A percentile compares a stretch with the other conserved stretches of the same genome.
These are phyloP conservation scores for Pezicula radicicola DNA, from an alignment of 2,329 filamentous ascomycete species.

Conservation along the genomic window DNA sequence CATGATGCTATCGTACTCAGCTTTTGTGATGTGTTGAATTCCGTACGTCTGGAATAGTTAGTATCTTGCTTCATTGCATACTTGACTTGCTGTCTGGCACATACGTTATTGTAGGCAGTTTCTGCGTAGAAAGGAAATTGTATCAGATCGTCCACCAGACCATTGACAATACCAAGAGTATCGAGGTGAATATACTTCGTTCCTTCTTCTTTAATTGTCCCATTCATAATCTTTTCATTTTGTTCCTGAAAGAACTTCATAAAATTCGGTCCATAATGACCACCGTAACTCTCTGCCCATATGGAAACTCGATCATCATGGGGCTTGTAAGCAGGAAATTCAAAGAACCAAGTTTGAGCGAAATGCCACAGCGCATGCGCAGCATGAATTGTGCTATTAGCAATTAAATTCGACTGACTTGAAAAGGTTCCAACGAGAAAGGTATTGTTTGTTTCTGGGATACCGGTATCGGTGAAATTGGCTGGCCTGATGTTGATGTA, in stretches of 20 bases:
- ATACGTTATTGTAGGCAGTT: constrained; percentile 19
- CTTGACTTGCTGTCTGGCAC: no score
- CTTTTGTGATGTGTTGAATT: constrained; percentile 45
- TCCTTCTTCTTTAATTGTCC: constrained; percentile 40
- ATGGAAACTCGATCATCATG: constrained; percentile 53
- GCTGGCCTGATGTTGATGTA: constrained; percentile 25
- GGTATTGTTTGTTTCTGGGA: constrained; percentile 46
- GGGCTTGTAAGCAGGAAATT: constrained; percentile 51
- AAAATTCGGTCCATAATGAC: constrained; percentile 63
- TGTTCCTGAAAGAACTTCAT: constrained; percentile 53
- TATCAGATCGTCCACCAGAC: constrained; percentile 58
- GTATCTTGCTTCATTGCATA: no score
- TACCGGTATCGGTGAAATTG: constrained; percentile 24
- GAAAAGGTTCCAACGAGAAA: constrained; percentile 52
- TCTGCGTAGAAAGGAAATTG: constrained; percentile 36
- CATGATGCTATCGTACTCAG: constrained; percentile 37
- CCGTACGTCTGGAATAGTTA: constrained; percentile 41
- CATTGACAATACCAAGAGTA: constrained; percentile 67
- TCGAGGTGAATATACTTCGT: constrained; percentile 55
- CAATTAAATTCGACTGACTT: constrained; percentile 38
- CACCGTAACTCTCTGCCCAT: constrained; percentile 65
- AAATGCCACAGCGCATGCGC: constrained; percentile 52
- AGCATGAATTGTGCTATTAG: constrained; percentile 44
- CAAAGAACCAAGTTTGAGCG: constrained; percentile 51
- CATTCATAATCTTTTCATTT: constrained; percentile 50